Base-by-base conservation (phyloP, 495 filamentous ascomycete genomes). In the Achaetomiella virescens region DNA sequence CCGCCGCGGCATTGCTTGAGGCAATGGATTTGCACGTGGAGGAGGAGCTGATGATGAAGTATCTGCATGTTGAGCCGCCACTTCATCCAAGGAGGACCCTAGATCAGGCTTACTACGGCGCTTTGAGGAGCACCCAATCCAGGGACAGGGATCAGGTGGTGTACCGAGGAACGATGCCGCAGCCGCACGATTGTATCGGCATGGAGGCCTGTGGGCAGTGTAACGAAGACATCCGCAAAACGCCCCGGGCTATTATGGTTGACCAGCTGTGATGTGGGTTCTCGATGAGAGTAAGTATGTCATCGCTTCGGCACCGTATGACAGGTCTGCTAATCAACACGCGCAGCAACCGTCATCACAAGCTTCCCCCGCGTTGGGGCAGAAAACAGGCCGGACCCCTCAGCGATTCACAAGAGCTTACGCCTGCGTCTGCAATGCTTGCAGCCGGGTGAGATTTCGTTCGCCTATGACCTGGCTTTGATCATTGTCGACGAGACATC, bases 181-280 rank as follows among this genome's bases (percentile, higher is more conserved):
- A 61, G 51, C 54, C 47, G 2, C 60, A 65, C 24, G 48, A 55
- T 2, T 66, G 61, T 35, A 37, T 57, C 21, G 59, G 61, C 22
- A 57, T 53, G 55, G 53, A 69, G 3, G 29, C 56, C 18, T 66
- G 62, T 31, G 7, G 36, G 29, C 55, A 63, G 45, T 66, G 61
- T 54, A 56, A 46, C 2, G 56, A 66, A 41, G 64, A 72, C 5
- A 65, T 72, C 5, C 62, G 59, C 10, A 70, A 72, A 18, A 78
- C 82, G 22, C 77, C 80, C 0, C 81, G 84, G 54, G 72, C 86
- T 17, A 79, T 86, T 63, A 86, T 85, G 83, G 84, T 87, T 6
- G 84, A 86, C 58, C 83, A 86, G 55, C 66, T 87, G 7, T 87
- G 82, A 74, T 86, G 69, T 87, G 82, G 81, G 72, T 84, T 33